Evolutionary conservation across 495 filamentous ascomycete genomes (phyloP).

Genomic region (Penicillium atrosanguineum): DNA sequence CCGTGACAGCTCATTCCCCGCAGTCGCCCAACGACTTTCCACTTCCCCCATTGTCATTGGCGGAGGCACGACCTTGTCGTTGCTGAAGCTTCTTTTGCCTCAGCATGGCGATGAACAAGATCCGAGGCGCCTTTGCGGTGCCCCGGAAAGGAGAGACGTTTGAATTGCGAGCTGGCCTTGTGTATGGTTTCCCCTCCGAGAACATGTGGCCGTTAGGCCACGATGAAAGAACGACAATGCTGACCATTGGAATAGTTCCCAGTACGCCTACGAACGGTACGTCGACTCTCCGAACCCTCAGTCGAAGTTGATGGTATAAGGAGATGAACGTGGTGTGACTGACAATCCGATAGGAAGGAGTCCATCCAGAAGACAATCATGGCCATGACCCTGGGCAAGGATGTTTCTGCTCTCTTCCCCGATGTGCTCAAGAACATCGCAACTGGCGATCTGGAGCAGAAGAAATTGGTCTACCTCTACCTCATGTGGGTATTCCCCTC

Average conservation of each 20-base stretch:
- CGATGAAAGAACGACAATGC: constrained; percentile 13
- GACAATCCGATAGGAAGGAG: constrained; percentile 67
- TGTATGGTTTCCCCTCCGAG: constrained; percentile 47
- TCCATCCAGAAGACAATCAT: constrained; percentile 99
- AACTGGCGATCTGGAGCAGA: constrained; percentile 91
- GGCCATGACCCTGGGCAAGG: constrained; percentile 98
- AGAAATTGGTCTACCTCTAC: constrained; percentile 99
- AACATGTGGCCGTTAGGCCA: constrained; percentile 13
- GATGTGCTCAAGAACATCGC: constrained; percentile 99
- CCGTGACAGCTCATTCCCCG: constrained; percentile 43
- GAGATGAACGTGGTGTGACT: constrained; percentile 20
- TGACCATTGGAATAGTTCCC: constrained; percentile 56
- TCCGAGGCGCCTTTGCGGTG: constrained; percentile 86
- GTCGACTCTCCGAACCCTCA: constrained; percentile 10
- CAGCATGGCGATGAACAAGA: constrained; percentile 90
- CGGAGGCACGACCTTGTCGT: constrained; percentile 51
- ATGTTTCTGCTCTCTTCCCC: constrained; percentile 95
- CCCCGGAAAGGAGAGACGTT: constrained; percentile 98
- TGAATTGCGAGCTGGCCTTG: constrained; percentile 92
- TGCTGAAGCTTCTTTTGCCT: constrained; percentile 36
- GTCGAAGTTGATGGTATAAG: not conserved
- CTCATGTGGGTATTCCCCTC: constrained; percentile 69
- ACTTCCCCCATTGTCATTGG: constrained; percentile 25
- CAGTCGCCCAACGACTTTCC: constrained; percentile 32
- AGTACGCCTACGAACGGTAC: constrained; percentile 96